Evolutionary conservation across 2,329 filamentous ascomycete genomes (phyloP).

Genomic region (Epichloe baconii): DNA sequence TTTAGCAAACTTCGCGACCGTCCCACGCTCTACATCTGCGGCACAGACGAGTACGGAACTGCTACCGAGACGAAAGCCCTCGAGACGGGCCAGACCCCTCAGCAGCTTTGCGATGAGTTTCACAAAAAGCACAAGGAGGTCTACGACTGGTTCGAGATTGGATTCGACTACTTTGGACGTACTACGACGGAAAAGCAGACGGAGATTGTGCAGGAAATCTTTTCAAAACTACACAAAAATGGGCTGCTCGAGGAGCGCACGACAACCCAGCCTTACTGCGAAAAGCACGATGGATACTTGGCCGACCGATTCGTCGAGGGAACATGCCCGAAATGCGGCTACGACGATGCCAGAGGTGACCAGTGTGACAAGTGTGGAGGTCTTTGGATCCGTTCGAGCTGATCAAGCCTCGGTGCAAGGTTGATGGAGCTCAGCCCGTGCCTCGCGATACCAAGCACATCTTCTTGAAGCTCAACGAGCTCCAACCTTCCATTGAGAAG

Average conservation of each 20-base stretch:
- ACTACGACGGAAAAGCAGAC: slow-evolving; percentile 85
- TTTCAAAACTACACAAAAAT: slow-evolving; percentile 75
- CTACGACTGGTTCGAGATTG: slow-evolving; percentile 93
- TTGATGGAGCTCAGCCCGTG: slow-evolving; percentile 72
- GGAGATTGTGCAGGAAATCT: slow-evolving; percentile 85
- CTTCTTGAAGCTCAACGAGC: slow-evolving; percentile 73
- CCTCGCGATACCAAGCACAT: slow-evolving; percentile 78
- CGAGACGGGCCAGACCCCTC: slow-evolving; percentile 70
- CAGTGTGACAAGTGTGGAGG: slow-evolving; percentile 66
- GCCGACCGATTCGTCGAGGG: slow-evolving; percentile 82
- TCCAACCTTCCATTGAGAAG: slow-evolving; percentile 61
- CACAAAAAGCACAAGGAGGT: slow-evolving; percentile 80
- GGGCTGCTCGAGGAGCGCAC: slow-evolving; percentile 78
- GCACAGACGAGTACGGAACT: slow-evolving; percentile 82
- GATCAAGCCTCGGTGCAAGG: slow-evolving; percentile 80
- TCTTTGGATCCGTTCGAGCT: slow-evolving; percentile 62
- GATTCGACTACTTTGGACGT: slow-evolving; percentile 88
- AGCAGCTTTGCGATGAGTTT: slow-evolving; percentile 84
- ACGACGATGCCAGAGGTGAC: slow-evolving; percentile 58
- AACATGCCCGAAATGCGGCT: slow-evolving; percentile 60
- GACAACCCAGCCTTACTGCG: slow-evolving; percentile 84
- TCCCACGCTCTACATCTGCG: slow-evolving; percentile 75
- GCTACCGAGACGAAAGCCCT: slow-evolving; percentile 93
- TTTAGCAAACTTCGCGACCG: slow-evolving; percentile 70
- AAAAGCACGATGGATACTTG: slow-evolving; percentile 61